phyloP scores from a whole-genome alignment of 768 basidiomycete species.

The Lentinula detonsa region DNA sequence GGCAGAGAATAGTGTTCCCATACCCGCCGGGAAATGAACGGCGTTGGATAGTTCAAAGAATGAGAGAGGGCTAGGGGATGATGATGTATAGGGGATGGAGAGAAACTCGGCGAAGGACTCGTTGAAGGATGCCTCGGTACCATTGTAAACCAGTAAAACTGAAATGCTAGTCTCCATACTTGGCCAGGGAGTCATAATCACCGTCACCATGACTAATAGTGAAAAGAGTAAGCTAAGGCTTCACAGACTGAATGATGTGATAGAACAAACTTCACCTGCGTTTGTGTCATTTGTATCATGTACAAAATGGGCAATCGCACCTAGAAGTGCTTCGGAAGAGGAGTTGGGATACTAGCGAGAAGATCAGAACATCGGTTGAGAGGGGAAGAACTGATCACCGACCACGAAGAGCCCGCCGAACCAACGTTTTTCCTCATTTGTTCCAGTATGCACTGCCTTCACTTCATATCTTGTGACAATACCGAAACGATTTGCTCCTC shows the following conservation, averaged over 20 bases:
- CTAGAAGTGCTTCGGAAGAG: conserved; percentile 28
- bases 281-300: conserved; percentile 30
- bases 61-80: conserved; percentile 23
- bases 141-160: conserved; percentile 30
- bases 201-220: conserved; percentile 11
- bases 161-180: conserved; percentile 15
- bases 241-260: not conserved
- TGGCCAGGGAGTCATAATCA: conserved; percentile 15
- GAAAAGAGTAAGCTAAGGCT: conserved; percentile 12
- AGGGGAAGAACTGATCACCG: conserved; percentile 5
- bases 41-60: conserved; percentile 29
- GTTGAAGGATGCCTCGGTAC: conserved; percentile 20
- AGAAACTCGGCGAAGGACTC: conserved; percentile 32
- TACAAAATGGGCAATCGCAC: conserved; percentile 30
- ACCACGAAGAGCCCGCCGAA: conserved; percentile 34
- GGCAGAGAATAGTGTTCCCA: conserved; percentile 27
- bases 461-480: conserved; percentile 40
- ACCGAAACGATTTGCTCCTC: conserved; percentile 39
- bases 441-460: conserved; percentile 31
- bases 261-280: conserved; percentile 21
- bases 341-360: conserved; percentile 27
- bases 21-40: conserved; percentile 18
- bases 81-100: conserved; percentile 25
- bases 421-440: conserved; percentile 27
- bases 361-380: not conserved